A percentile compares a stretch with the other conserved stretches of the same genome.
Evolutionary conservation across 176 grass and related monocot species (phyloP).

Genomic region (Rhynchospora breviuscula): DNA sequence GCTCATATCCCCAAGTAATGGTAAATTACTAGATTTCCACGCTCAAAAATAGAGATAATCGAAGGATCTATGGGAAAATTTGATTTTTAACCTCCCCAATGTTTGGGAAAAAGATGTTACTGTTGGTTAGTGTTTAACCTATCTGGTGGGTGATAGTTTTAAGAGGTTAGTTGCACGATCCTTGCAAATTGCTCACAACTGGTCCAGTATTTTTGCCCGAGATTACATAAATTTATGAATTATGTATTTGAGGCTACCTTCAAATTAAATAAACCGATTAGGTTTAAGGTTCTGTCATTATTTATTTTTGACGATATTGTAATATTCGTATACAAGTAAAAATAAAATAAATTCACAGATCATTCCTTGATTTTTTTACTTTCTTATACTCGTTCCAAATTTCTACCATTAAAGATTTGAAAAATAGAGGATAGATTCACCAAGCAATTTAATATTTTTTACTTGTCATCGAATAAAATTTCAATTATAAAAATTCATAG

Average conservation of each 20-base stretch:
- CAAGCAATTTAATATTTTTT: no score
- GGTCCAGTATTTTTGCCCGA: neutral
- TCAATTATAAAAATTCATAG: no score
- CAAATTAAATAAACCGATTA: neutral
- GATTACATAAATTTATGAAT: neutral
- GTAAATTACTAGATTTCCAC: constrained; percentile 18
- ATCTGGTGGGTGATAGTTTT: neutral
- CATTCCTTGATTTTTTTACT: no score
- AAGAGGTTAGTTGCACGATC: neutral
- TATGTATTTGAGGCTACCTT: neutral
- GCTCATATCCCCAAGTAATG: constrained; percentile 7
- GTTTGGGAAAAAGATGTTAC: neutral
- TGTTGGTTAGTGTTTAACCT: constrained; percentile 24
- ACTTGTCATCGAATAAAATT: no score
- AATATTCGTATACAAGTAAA: no score
- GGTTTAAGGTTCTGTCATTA: no score
- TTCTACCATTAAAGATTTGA: no score
- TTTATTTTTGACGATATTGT: no score
- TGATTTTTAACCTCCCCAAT: constrained; percentile 7
- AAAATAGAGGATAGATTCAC: no score
- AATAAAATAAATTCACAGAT: no score
- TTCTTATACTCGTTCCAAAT: no score
- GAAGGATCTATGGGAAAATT: neutral
- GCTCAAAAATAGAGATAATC: neutral
- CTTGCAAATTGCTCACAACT: neutral